These are phyloP conservation scores for Glonium stellatum DNA, from an alignment of 495 filamentous ascomycete genomes.

Conservation along the genomic window DNA sequence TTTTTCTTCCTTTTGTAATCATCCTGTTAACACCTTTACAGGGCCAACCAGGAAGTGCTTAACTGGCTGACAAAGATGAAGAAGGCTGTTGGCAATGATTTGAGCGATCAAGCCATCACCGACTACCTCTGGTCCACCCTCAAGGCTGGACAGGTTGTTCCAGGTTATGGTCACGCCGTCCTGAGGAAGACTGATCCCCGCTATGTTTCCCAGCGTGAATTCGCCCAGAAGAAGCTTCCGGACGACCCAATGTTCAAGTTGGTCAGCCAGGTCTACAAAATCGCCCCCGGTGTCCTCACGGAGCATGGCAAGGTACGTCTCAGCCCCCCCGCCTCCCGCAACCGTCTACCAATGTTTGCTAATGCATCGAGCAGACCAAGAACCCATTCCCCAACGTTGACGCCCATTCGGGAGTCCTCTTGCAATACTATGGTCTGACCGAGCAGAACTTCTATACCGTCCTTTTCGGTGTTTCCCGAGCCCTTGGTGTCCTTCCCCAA, in stretches of 20 bases:
- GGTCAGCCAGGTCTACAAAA: slow-evolving; percentile 99
- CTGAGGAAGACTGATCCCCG: slow-evolving; percentile 99
- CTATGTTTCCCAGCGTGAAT: slow-evolving; percentile 94
- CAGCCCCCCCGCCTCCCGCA: slow-evolving; percentile 71
- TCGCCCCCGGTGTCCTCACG: slow-evolving; percentile 91
- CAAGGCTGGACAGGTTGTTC: slow-evolving; percentile 90
- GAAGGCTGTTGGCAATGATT: slow-evolving; percentile 84
- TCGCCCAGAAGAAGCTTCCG: slow-evolving; percentile 85
- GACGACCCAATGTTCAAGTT: slow-evolving; percentile 99
- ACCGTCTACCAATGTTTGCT: slow-evolving; percentile 11
- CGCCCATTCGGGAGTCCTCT: slow-evolving; percentile 88
- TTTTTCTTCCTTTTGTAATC: too few relatives aligned
- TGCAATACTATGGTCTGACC: slow-evolving; percentile 98
- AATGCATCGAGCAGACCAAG: slow-evolving; percentile 25
- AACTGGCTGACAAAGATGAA: slow-evolving; percentile 99
- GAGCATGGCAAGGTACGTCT: slow-evolving; percentile 94
- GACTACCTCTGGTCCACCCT: slow-evolving; percentile 97
- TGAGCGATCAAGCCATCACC: slow-evolving; percentile 90
- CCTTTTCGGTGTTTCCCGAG: slow-evolving; percentile 95
- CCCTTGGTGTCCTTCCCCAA: slow-evolving; percentile 96
- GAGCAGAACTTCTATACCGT: slow-evolving; percentile 99
- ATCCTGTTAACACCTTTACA: slow-evolving; percentile 31
- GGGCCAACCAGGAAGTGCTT: slow-evolving; percentile 96
- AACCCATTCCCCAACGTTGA: slow-evolving; percentile 37
- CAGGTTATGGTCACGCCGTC: slow-evolving; percentile 96